Evolutionary conservation across 1,284 basidiomycete genomes (phyloP).

Genomic region (Tilletia indica): DNA sequence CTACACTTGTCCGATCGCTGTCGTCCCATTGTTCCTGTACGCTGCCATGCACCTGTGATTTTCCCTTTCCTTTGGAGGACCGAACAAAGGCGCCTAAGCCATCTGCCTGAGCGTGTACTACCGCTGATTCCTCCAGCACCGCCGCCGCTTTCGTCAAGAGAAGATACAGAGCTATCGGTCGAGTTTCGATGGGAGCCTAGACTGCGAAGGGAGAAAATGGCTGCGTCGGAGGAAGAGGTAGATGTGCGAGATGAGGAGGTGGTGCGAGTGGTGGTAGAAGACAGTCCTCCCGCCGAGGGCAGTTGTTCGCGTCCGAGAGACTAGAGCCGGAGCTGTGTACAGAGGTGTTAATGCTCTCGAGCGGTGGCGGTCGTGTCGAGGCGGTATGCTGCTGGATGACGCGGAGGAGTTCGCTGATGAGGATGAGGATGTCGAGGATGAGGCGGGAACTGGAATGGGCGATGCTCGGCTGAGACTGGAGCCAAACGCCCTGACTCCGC

Average conservation of each 20-base stretch:
- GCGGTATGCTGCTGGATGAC: too few relatives aligned
- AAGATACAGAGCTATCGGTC: constrained; percentile 32
- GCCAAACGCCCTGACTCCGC: background rate
- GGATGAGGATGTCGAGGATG: background rate
- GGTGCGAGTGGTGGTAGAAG: background rate
- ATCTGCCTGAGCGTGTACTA: background rate
- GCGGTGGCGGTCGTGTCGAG: background rate
- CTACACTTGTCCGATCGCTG: background rate
- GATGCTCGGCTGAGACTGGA: background rate
- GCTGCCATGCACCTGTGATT: too few relatives aligned
- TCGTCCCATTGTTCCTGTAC: background rate
- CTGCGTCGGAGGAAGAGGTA: constrained; percentile 35
- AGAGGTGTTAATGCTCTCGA: background rate
- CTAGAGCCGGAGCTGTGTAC: background rate
- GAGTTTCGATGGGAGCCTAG: constrained; percentile 40
- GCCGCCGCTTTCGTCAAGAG: constrained; percentile 24
- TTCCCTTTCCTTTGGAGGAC: background rate
- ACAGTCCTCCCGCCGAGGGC: background rate
- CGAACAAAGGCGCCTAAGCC: background rate
- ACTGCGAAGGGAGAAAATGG: constrained; percentile 39
- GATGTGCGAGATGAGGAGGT: constrained; percentile 32
- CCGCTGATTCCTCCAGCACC: background rate
- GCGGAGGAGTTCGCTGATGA: background rate
- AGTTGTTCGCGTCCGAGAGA: background rate
- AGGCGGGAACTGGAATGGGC: background rate